Conservation (phyloP, 1,139 yeast species). For the Diutina sp. region DNA sequence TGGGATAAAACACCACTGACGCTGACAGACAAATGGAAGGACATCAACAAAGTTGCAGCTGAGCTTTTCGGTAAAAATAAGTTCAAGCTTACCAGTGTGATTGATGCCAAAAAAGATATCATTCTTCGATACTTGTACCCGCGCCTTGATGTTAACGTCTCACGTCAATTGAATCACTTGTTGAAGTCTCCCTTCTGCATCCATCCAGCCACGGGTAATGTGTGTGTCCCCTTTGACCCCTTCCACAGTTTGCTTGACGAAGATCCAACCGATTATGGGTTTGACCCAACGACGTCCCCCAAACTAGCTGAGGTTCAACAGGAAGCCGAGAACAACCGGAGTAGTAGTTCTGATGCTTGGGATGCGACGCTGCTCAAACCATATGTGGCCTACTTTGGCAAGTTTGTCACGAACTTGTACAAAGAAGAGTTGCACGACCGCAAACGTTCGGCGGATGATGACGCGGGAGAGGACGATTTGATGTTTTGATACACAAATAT, state of each 20-base stretch:
- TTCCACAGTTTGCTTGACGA: constrained; percentile 20
- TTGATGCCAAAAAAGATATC: constrained; percentile 75
- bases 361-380: constrained; percentile 65
- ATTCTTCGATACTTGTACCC: constrained; percentile 79
- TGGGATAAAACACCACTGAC: constrained; percentile 25
- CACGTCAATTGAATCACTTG: constrained; percentile 81
- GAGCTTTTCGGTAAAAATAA: constrained; percentile 7
- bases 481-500: background rate
- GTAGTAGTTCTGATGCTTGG: constrained; percentile 23
- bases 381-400: constrained; percentile 57
- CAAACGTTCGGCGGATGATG: constrained; percentile 24
- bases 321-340: constrained; percentile 18
- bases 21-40: constrained; percentile 63
- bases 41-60: constrained; percentile 50
- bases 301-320: constrained; percentile 49
- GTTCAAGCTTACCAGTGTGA: constrained; percentile 27
- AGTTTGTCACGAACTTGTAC: constrained; percentile 44
- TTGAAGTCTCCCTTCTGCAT: constrained; percentile 96
- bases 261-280: constrained; percentile 35
- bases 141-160: constrained; percentile 84
- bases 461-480: background rate
- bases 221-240: constrained; percentile 88
- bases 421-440: constrained; percentile 33
- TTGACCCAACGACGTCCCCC: constrained; percentile 76
- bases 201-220: constrained; percentile 95